Evolutionary conservation across 2,329 filamentous ascomycete species (phyloP), one percentile per base, ranked within the genome.

Genomic region (Pseudogymnoascus sp.): DNA sequence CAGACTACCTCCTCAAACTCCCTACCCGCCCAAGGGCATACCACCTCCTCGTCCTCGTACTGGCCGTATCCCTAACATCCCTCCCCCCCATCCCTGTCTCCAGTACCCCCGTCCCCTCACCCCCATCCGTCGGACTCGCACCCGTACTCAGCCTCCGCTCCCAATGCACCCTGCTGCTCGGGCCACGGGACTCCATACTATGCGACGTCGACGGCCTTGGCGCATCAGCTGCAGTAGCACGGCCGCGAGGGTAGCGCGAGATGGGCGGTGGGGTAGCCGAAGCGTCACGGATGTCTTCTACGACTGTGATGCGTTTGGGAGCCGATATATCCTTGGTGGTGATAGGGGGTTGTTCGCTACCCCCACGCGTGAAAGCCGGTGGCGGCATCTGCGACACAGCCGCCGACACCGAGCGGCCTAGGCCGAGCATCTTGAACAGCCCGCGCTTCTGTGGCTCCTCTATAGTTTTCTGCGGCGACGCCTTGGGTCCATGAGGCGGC

Each of bases 31-130:
- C 37, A 23, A 60, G 59, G 37, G 33, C 37, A 60, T 38, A 60
- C 59, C 59, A 60, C 59, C 37, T 60, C 59, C 37, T 60, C 16
- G 59, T 60, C 59, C 59, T 60, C 59, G 59, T 42, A 23, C 33
- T 42, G 1, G 59, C 38, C 10, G 33, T 42, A 37, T 37, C 59
- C 59, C 33, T 60, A 23, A 25, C 12, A 42, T 42, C 59, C 59
- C 33, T 42, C 33, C 59, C 59, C 3, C n/a, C 21, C 11, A n/a
- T 2, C 11, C 28, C 59, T 31, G 33, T 37, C 14, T 38, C 56
- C 33, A 37, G 12, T 5, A 37, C 18, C 11, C 28, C 59, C 16
- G 33, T 37, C 37, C 31, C 33, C 59, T 42, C 59, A 38, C 33
- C 16, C 59, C 59, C 59, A 18, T 42, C 59, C 16, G 37, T 60